A percentile compares a stretch with the other conserved stretches of the same genome.
Evolutionary conservation across 2,329 filamentous ascomycete species (phyloP).

Genomic region (Trichoderma guizhouense): DNA sequence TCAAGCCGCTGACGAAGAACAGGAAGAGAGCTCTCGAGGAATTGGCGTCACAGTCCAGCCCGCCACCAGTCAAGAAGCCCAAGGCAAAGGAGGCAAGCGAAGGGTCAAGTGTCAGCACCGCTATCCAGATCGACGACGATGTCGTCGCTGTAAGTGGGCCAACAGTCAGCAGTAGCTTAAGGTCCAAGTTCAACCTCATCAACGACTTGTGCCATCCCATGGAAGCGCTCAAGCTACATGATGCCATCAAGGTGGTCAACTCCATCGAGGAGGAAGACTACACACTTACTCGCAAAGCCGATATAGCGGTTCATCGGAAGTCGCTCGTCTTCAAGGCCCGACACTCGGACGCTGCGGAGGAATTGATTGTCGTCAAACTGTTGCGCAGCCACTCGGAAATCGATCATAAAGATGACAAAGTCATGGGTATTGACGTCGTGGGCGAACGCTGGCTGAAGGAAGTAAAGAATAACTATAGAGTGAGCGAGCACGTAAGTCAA

Average conservation of each 20-base stretch:
- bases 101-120: no score
- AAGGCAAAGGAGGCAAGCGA: no score
- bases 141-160: background rate
- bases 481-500: background rate
- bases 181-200: background rate
- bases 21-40: background rate
- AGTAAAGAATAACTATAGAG: background rate
- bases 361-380: background rate
- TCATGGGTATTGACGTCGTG: no score
- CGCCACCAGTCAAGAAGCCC: no score
- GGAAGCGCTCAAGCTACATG: background rate
- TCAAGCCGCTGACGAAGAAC: accelerated
- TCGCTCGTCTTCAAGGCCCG: background rate
- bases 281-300: background rate
- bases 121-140: background rate
- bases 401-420: background rate
- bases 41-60: no score
- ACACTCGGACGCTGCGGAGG: background rate
- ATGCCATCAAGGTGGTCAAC: background rate
- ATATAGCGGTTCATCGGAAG: background rate
- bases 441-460: background rate
- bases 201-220: background rate
- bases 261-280: background rate
- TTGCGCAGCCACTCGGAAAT: background rate
- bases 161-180: background rate